These are phyloP conservation scores for Tylopilus rubrobrunneus DNA, from an alignment of 768 basidiomycete species.

Conservation along the genomic window DNA sequence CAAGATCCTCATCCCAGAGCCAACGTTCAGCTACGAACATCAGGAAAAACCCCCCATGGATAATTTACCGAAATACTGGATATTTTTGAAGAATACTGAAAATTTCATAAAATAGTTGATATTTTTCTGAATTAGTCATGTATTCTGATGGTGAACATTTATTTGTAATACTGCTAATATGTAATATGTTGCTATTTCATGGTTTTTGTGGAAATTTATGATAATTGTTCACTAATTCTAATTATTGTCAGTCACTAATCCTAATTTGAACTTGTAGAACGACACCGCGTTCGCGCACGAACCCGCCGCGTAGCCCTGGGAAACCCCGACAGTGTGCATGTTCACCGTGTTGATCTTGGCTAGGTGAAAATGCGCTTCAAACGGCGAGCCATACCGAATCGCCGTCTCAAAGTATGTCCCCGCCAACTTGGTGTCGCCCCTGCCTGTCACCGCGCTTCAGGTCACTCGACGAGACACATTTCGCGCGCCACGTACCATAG, in stretches of 20 bases:
- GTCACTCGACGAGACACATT: background rate
- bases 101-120: too few species aligned
- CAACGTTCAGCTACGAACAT: constrained; percentile 87
- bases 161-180: too few species aligned
- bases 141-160: too few species aligned
- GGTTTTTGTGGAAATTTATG: too few species aligned
- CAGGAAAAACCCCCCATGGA: too few species aligned
- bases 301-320: constrained; percentile 52
- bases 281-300: constrained; percentile 89
- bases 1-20: constrained; percentile 75
- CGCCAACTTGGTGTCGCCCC: constrained; percentile 64
- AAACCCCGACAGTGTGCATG: constrained; percentile 38
- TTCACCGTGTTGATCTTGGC: constrained; percentile 74
- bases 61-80: too few species aligned
- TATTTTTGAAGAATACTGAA: too few species aligned
- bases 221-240: too few species aligned
- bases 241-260: too few species aligned
- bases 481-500: constrained; percentile 42
- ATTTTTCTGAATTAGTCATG: too few species aligned
- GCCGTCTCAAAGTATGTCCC: constrained; percentile 79
- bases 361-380: constrained; percentile 93
- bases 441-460: constrained; percentile 41
- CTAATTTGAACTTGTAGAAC: too few species aligned
- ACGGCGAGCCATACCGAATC: constrained; percentile 81
- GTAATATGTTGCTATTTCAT: too few species aligned